Evolutionary conservation across 1,139 yeast species (phyloP).

Genomic region (Blastobotrys petasosporus): DNA sequence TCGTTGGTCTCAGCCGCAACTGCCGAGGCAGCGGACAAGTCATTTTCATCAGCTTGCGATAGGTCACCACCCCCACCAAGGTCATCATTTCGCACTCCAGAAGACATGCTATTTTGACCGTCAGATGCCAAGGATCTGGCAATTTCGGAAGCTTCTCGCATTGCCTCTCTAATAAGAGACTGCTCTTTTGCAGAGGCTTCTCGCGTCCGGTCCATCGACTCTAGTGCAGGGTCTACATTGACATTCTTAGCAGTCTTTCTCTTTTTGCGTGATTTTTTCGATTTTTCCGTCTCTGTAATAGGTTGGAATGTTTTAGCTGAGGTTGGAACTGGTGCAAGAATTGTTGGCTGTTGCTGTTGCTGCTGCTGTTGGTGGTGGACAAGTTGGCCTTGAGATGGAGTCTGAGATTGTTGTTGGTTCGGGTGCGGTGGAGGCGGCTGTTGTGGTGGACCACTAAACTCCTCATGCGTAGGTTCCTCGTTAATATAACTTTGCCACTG

Average conservation of each 20-base stretch:
- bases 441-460: not conserved
- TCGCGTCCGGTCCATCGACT: slow-evolving; percentile 4
- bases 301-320: not conserved
- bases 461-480: slow-evolving; percentile 10
- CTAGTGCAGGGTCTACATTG: slow-evolving; percentile 15
- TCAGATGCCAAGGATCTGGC: slow-evolving; percentile 19
- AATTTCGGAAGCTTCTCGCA: slow-evolving; percentile 27
- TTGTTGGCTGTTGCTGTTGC: no score
- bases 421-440: not conserved
- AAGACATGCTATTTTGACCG: not conserved
- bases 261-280: not conserved
- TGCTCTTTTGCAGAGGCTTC: slow-evolving; percentile 13
- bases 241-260: slow-evolving; percentile 6
- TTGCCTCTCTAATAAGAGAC: slow-evolving; percentile 25
- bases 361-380: no score
- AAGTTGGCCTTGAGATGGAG: not conserved
- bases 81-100: no score
- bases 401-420: not conserved
- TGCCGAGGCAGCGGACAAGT: not conserved
- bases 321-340: no score
- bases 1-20: not conserved
- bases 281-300: not conserved
- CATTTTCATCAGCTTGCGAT: no score
- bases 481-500: slow-evolving; percentile 13
- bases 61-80: no score